These are phyloP conservation scores for Hypoxylon sp. DNA, from an alignment of 2,329 filamentous ascomycete genomes.

Conservation along the genomic window DNA sequence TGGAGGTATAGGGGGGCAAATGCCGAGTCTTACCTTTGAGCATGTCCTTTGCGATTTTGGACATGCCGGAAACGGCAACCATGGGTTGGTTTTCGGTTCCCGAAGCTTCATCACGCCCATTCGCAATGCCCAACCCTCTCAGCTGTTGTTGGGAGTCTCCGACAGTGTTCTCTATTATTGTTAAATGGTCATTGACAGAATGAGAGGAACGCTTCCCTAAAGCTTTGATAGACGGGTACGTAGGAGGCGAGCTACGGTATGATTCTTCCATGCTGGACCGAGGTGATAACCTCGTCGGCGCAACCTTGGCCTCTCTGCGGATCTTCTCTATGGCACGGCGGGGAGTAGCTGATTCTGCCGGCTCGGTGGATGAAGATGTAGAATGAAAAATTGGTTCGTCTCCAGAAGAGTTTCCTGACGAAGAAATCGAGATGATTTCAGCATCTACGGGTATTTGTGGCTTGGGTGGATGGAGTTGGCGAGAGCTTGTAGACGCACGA, in stretches of 20 bases:
- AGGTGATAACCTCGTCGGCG: not conserved
- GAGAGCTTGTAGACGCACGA: too few relatives aligned
- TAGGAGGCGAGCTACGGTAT: not conserved
- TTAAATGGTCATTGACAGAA: conserved; percentile 19
- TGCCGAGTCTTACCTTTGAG: conserved; percentile 25
- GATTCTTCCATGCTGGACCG: conserved; percentile 4
- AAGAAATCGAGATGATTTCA: conserved; percentile 15
- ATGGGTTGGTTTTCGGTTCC: not conserved
- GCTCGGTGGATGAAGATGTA: too few relatives aligned
- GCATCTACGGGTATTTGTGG: conserved; percentile 4
- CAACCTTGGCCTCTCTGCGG: too few relatives aligned
- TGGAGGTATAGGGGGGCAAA: not conserved
- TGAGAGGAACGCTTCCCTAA: conserved; percentile 20
- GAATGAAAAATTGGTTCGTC: too few relatives aligned
- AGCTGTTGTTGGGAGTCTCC: too few relatives aligned
- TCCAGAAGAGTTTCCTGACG: too few relatives aligned
- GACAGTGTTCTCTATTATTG: too few relatives aligned
- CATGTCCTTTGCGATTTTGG: conserved; percentile 13
- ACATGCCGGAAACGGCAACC: conserved; percentile 6
- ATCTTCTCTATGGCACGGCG: too few relatives aligned
- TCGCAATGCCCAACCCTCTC: not conserved
- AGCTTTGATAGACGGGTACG: conserved; percentile 6
- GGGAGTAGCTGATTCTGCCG: too few relatives aligned
- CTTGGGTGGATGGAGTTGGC: not conserved
- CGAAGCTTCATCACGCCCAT: not conserved